Conservation (phyloP, 225 moss, liverwort and hornwort species). For the Asterella californica region DNA sequence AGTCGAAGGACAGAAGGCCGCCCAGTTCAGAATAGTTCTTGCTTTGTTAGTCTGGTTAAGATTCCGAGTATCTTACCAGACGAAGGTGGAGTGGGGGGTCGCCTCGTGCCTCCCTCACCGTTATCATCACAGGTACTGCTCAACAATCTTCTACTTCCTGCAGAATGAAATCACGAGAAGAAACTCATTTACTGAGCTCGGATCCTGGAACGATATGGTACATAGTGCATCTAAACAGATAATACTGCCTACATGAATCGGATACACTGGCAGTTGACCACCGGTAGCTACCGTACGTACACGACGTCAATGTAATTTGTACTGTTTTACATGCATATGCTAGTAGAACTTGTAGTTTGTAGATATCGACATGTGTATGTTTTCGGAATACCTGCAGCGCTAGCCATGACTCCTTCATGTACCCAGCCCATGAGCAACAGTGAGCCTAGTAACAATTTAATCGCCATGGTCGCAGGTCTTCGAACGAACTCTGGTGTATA, state of each 20-base stretch:
- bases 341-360: too few species aligned
- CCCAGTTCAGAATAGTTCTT: too few species aligned
- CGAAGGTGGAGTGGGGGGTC: constrained; percentile 7
- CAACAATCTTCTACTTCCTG: constrained; percentile 11
- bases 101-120: neutral
- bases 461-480: neutral
- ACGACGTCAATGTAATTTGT: neutral
- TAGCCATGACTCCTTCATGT: neutral
- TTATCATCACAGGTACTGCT: neutral
- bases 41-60: neutral
- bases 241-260: too few species aligned
- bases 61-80: neutral
- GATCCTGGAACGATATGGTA: too few species aligned
- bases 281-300: neutral
- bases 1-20: too few species aligned
- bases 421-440: constrained; percentile 2
- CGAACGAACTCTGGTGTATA: neutral
- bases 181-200: neutral
- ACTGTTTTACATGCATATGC: too few species aligned
- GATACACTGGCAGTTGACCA: neutral
- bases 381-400: neutral
- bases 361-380: too few species aligned
- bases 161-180: neutral
- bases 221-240: too few species aligned
- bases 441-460: neutral